Base-by-base conservation (phyloP, 2,329 filamentous ascomycete species). In the Aspergillus luchuensis region DNA sequence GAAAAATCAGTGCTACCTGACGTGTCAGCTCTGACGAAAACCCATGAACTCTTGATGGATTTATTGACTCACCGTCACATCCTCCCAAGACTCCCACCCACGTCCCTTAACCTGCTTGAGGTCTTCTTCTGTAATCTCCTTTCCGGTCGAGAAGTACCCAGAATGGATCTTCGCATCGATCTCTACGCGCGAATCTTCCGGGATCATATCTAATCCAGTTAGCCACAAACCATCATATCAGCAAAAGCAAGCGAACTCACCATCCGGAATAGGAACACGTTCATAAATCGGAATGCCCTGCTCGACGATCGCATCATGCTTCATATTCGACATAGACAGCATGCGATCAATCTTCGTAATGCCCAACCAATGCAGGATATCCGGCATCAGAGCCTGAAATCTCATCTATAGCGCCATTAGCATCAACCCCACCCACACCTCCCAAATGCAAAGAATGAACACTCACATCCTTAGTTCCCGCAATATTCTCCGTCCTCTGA, bases 321-420 rank as follows among this genome's bases (percentile, higher is more conserved):
- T 83, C 81, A 83, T 82, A 63, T 98, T 96, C 78, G 91, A 96
- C 95, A 98, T 98, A 80, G 91, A 96, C 70, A 97, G 82, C 95
- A 98, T 99, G 62, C 93, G 86, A 76, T 99, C 95, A 73, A 99
- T 98, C 84, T 98, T 98, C 75, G 90, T 95, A 74, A 99, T 97
- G 63, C 95, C 95, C 33, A 99, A 86, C 95, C 95, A 98, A 79
- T 98, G 95, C 57, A 98, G 84, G 67, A 98, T 96, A 75, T 97
- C 92, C 38, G 95, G 94, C 95, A 98, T 98, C 57, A 99, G 83
- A 25, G 94, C 94, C 81, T 98, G 95, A 83, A 98, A 98, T 36
- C 95, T 89, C 94, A 98, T 98, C 74, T 90, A 83, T 74, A 58
- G 7, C 11, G 33, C 11, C 25, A 56, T 72, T 39, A 68, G 64